Conservation (phyloP, 441 rosid genomes). For the Euphorbia schlechtendalii region DNA sequence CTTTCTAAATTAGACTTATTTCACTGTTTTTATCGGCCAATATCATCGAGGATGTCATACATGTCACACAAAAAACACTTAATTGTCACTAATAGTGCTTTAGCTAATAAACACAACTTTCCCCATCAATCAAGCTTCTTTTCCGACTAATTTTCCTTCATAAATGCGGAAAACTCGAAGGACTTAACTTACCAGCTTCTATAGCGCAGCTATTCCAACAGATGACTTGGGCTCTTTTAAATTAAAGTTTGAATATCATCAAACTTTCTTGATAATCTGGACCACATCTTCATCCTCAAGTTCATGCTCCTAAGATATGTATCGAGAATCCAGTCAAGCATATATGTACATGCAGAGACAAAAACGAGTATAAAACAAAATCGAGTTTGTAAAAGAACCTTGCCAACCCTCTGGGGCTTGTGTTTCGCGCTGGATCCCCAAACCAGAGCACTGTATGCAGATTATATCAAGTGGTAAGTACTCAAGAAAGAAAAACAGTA, state of each 20-base stretch:
- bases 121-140: slow-evolving; percentile 3
- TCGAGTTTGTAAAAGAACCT: slow-evolving; percentile 38
- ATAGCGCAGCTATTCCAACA: neutral
- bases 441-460: slow-evolving; percentile 74
- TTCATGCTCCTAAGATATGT: slow-evolving; percentile 69
- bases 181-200: neutral
- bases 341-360: too few species aligned
- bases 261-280: slow-evolving; percentile 87
- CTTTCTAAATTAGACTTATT: neutral
- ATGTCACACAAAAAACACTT: neutral
- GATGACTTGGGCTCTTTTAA: neutral
- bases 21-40: neutral
- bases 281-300: slow-evolving; percentile 98
- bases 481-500: neutral
- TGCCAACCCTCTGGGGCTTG: slow-evolving; percentile 99
- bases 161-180: neutral
- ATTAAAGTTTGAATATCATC: slow-evolving; percentile 14
- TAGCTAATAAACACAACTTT: slow-evolving; percentile 24
- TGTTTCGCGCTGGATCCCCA: slow-evolving; percentile 99
- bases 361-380: neutral
- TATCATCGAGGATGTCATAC: slow-evolving; percentile 1
- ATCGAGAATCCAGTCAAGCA: neutral
- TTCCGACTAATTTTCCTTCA: neutral
- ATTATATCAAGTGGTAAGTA: slow-evolving; percentile 9
- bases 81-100: slow-evolving; percentile 1